Conservation (phyloP, 257 asterid species). For the Apocynum venetum region DNA sequence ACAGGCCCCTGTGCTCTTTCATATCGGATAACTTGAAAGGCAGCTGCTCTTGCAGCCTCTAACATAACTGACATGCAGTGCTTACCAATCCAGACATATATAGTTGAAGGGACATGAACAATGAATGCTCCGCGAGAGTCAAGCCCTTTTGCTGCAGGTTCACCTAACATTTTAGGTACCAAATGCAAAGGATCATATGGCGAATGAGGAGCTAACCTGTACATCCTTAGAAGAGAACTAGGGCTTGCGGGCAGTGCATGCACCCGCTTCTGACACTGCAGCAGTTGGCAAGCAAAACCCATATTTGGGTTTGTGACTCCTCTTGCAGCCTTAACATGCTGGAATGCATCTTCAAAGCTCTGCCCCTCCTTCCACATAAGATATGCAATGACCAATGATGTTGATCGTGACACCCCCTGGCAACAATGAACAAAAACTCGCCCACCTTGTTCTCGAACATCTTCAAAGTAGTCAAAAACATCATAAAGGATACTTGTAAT, state of each 20-base stretch:
- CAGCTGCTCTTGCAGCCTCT: conserved; percentile 68
- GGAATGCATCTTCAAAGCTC: conserved; percentile 85
- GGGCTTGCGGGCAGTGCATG: conserved; percentile 94
- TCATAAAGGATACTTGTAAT: conserved; percentile 84
- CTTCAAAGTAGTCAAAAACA: conserved; percentile 91
- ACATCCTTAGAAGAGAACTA: conserved; percentile 67
- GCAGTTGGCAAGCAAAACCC: conserved; percentile 82
- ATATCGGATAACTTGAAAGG: conserved; percentile 70
- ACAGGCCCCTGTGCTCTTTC: conserved; percentile 70
- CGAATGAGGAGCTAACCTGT: conserved; percentile 87
- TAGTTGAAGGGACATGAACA: conserved; percentile 65
- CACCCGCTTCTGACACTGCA: conserved; percentile 70
- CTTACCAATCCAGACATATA: conserved; percentile 81
- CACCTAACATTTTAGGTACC: conserved; percentile 42
- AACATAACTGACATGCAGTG: conserved; percentile 55
- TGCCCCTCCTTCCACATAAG: conserved; percentile 89
- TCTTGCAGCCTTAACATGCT: conserved; percentile 73
- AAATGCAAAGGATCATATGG: conserved; percentile 86
- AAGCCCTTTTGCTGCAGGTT: conserved; percentile 42
- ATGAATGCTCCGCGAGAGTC: conserved; percentile 95
- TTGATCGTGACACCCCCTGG: conserved; percentile 90
- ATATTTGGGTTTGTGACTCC: conserved; percentile 88
- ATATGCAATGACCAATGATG: conserved; percentile 91
- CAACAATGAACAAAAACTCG: conserved; percentile 91
- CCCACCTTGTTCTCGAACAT: conserved; percentile 75